Base-by-base conservation (phyloP, 208 protist genomes). In the Leishmania braziliensis region DNA sequence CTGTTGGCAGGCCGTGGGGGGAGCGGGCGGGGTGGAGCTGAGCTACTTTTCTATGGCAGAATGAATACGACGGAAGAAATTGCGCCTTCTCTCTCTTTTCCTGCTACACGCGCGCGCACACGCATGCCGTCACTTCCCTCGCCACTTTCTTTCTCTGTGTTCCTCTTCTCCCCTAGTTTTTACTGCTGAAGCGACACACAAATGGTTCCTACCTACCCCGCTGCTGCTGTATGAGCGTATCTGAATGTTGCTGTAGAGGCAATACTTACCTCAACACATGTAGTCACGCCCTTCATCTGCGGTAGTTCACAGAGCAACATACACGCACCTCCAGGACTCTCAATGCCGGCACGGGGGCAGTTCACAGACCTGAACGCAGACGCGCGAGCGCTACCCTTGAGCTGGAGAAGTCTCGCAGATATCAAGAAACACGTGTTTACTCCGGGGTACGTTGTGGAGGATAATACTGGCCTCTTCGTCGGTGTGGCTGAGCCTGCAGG, bases 381-480 rank as follows among this genome's bases (percentile, higher is more conserved):
- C 2, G 39, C 14, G 8, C 36, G 54, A 23, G 63, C 68, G 29
- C 63, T 81, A 0, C 77, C 81, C 26, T 51, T 36, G 63, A 33
- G 70, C 29, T 84, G 81, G 77, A 70, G 76, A 58, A 84, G 70
- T 26, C 23, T 84, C 6, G 69, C 75, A 1, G 76, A 84, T 29
- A 36, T 84, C 20, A 51, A 29, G 36, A 63, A 71, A 10, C 81
- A 84, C 48, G 50, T 84, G 8, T 68, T 9, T 46, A 46, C n/a
- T 43, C 56, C 68, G 9, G 63, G 81, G 29, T 80, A 33, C 18
- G 70, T 77, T 9, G 53, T 46, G 29, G 48, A 33, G 2, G 70
- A 53, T 14, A 46, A 48, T 1, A 4, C 29, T 1, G 58, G 26
- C 14, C 14, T n/a, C n/a, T 0, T 2, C 9, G 12, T 3, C 6